phyloP scores from a whole-genome alignment of 306 rosid species.

The Cicer bijugum region DNA sequence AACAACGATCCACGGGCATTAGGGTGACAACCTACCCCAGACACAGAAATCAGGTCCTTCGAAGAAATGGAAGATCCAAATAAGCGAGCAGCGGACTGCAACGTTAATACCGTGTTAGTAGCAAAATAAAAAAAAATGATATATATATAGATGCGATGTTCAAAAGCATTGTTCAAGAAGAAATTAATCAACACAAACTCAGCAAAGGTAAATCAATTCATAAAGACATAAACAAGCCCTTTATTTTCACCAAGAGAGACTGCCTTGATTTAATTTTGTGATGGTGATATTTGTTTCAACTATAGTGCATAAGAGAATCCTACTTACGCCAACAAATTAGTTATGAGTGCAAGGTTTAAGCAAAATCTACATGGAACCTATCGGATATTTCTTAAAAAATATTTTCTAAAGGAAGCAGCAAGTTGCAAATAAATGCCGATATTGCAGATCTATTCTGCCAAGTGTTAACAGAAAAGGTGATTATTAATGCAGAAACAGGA shows the following conservation, averaged over 20 bases:
- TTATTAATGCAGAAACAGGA: not conserved
- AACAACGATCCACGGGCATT: constrained; percentile 27
- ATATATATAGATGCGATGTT: not conserved
- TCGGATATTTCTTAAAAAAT: not conserved
- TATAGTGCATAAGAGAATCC: constrained; percentile 16
- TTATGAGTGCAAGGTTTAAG: not conserved
- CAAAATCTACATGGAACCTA: constrained; percentile 6
- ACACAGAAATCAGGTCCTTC: constrained; percentile 76
- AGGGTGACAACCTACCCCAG: constrained; percentile 70
- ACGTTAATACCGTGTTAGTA: constrained; percentile 29
- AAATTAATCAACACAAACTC: not conserved
- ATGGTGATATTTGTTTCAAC: constrained; percentile 26
- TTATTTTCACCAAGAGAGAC: constrained; percentile 10
- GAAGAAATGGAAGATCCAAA: constrained; percentile 87
- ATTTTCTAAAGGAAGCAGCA: constrained; percentile 4
- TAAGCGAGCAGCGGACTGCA: constrained; percentile 94
- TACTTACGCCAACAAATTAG: constrained; percentile 11
- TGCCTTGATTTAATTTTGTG: constrained; percentile 16
- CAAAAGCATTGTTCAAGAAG: constrained; percentile 19
- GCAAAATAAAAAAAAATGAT: constrained; percentile 10
- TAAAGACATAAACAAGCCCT: constrained; percentile 27
- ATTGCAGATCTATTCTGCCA: constrained; percentile 10
- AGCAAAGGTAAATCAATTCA: not conserved
- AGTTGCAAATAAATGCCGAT: constrained; percentile 21
- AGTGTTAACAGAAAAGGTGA: constrained; percentile 1